Conservation (phyloP, 148 eudicot genomes). For the Chenopodium suecicum region DNA sequence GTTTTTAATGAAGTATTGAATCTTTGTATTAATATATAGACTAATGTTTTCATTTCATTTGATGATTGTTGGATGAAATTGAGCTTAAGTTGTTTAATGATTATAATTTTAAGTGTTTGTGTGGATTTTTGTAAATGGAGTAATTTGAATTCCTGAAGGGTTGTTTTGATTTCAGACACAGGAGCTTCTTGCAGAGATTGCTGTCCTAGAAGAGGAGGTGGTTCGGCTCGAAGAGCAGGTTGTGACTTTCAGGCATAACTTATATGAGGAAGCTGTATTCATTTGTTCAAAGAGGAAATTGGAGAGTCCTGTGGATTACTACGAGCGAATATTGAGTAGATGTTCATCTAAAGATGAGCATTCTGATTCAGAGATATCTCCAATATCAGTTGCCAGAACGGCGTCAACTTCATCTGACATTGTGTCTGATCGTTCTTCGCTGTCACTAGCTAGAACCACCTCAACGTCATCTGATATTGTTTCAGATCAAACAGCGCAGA, state of each 20-base stretch:
- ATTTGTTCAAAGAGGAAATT: slow-evolving; percentile 43
- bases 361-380: slow-evolving; percentile 39
- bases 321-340: slow-evolving; percentile 25
- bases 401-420: slow-evolving; percentile 39
- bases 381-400: slow-evolving; percentile 40
- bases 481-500: slow-evolving; percentile 30
- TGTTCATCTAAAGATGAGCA: slow-evolving; percentile 30
- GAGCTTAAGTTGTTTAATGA: not conserved
- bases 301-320: slow-evolving; percentile 34
- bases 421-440: slow-evolving; percentile 35
- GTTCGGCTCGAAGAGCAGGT: slow-evolving; percentile 84
- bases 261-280: slow-evolving; percentile 62
- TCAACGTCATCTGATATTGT: slow-evolving; percentile 40
- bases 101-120: not conserved
- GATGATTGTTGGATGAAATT: not conserved
- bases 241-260: slow-evolving; percentile 52
- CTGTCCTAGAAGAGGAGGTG: slow-evolving; percentile 95
- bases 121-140: not conserved
- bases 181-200: slow-evolving; percentile 94
- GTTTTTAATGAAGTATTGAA: not conserved
- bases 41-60: too few species aligned
- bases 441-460: slow-evolving; percentile 40
- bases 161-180: slow-evolving; percentile 47
- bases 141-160: slow-evolving; percentile 7
- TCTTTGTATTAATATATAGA: slow-evolving; percentile 2